These are phyloP conservation scores for Barnettozyma siamensis DNA, from an alignment of 805 yeast species.

Conservation along the genomic window DNA sequence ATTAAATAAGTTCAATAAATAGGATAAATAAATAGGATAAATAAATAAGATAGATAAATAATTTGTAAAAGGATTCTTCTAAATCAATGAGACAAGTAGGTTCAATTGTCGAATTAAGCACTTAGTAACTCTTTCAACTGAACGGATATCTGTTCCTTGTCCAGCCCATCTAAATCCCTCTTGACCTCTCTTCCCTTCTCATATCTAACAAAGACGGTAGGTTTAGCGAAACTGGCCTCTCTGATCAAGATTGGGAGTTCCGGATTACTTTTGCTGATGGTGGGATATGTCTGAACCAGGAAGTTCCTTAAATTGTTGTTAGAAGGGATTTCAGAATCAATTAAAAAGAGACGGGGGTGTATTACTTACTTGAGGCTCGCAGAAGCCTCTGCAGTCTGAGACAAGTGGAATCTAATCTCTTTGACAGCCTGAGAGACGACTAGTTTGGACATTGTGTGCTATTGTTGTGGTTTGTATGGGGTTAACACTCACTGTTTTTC, in stretches of 20 bases:
- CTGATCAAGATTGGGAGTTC: conserved; percentile 69
- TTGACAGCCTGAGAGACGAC: conserved; percentile 47
- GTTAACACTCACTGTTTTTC: too few species aligned
- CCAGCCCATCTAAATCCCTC: conserved; percentile 32
- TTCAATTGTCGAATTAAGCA: too few species aligned
- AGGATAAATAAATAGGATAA: conserved; percentile 3
- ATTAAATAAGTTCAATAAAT: conserved; percentile 4
- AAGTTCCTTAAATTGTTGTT: conserved; percentile 41
- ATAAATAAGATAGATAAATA: not conserved
- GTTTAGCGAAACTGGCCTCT: conserved; percentile 60
- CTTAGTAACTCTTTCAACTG: conserved; percentile 20
- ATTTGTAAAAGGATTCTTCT: too few species aligned
- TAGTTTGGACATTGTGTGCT: conserved; percentile 23
- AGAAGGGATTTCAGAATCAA: not conserved
- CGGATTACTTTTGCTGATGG: conserved; percentile 58
- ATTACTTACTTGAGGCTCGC: conserved; percentile 47
- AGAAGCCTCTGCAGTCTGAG: conserved; percentile 73
- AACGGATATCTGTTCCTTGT: conserved; percentile 18
- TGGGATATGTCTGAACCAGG: conserved; percentile 57
- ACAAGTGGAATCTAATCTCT: conserved; percentile 77
- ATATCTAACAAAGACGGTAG: conserved; percentile 69
- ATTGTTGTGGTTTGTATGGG: not conserved
- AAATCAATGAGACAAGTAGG: too few species aligned
- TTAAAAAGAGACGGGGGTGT: not conserved
- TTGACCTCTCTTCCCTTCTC: conserved; percentile 35